These are phyloP conservation scores for Cryptococcus hybrid DNA, from an alignment of 1,284 basidiomycete genomes.

Conservation along the genomic window DNA sequence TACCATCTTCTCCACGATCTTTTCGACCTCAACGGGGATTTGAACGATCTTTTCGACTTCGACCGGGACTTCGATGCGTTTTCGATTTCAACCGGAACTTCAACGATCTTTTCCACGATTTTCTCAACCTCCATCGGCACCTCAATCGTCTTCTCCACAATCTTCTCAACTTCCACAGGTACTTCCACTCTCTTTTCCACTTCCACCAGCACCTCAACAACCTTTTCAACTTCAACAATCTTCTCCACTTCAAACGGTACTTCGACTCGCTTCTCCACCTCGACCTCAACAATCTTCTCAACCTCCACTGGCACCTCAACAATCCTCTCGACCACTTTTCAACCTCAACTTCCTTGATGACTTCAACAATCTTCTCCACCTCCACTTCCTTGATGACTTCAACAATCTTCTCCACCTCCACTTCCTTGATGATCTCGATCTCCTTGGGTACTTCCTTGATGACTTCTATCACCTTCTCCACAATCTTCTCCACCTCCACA, in stretches of 20 bases:
- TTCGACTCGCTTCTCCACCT: conserved; percentile 30
- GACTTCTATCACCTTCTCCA: conserved; percentile 39
- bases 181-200: conserved; percentile 37
- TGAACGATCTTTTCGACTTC: conserved; percentile 39
- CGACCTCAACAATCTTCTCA: conserved; percentile 34
- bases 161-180: conserved; percentile 47
- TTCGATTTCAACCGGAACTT: conserved; percentile 44
- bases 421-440: conserved; percentile 22
- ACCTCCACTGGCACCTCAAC: conserved; percentile 39
- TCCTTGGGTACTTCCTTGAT: conserved; percentile 40
- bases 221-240: conserved; percentile 37
- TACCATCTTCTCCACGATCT: conserved; percentile 42
- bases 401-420: conserved; percentile 48
- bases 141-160: conserved; percentile 44
- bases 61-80: conserved; percentile 38
- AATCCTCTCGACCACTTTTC: conserved; percentile 30
- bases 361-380: conserved; percentile 38
- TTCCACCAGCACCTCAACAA: conserved; percentile 32
- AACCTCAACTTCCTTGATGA: conserved; percentile 35
- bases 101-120: conserved; percentile 41
- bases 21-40: conserved; percentile 42
- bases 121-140: conserved; percentile 31
- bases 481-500: conserved; percentile 41
- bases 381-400: conserved; percentile 20
- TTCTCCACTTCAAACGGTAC: conserved; percentile 26